Base-by-base conservation (phyloP, 179 eudicot genomes). In the Beta corolliflora region DNA sequence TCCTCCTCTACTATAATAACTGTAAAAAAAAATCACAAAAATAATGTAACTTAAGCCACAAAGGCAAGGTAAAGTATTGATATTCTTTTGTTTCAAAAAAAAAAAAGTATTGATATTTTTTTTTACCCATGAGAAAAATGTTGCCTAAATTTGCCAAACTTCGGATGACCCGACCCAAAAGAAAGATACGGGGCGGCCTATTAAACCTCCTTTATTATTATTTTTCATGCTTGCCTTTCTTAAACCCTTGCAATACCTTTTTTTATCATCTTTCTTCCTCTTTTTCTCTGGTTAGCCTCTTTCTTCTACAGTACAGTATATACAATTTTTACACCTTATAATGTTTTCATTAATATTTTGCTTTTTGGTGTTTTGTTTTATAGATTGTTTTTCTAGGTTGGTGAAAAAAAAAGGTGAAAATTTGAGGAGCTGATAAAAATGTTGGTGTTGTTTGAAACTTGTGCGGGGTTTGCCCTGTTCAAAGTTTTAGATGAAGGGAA, bases 381-480 rank as follows among this genome's bases (percentile, higher is more conserved):
- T 36, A 15, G 14, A 23, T 15, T 46, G 1, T 69, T 82, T 45
- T 31, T 44, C 14, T 9, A 45, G 44, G 10, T 12, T n/a, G 16
- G 46, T 54, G 21, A 29, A 44, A 46, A 16, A 36, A 77, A 65
- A 45, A 36, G 80, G 74, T 14, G 45, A 25, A 66, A 36, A 15
- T 44, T 78, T 68, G 52, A 63, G 23, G 56, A 16, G 10, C 9
- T 41, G 25, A 59, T 63, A 85, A 67, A 36, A 77, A 94, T 94
- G 98, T 86, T 92, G 76, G 88, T 89, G 2, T 79, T 94, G 63
- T 93, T 92, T 73, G 98, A 94, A 88, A 94, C 98, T 9, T 92
- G 96, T 12, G 97, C 98, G 19, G 98, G 98, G 6, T 93, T 92
- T 83, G 97, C 97, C 83, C 90, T 94, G 8, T 93, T 94, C 81